Percentiles rank a stretch among this genome's conserved stretches.
These are phyloP conservation scores for Lentinula lateritia DNA, from an alignment of 768 basidiomycete species.

Conservation along the genomic window DNA sequence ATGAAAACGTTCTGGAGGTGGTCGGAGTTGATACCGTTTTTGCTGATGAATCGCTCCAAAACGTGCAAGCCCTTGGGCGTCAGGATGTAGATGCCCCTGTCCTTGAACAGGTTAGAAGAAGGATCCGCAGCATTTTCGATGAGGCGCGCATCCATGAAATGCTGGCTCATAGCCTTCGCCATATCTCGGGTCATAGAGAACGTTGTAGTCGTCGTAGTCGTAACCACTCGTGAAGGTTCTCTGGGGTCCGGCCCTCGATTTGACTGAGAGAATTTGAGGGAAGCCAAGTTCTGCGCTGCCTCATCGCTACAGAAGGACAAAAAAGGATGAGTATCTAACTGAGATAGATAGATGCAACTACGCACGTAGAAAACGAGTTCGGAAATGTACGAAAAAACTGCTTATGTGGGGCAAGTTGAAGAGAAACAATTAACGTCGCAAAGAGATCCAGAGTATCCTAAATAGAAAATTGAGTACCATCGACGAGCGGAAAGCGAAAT, in stretches of 20 bases:
- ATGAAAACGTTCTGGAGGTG: slow-evolving; percentile 86
- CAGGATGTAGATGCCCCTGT: slow-evolving; percentile 91
- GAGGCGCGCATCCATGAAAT: slow-evolving; percentile 98
- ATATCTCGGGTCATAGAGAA: slow-evolving; percentile 99
- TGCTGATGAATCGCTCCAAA: slow-evolving; percentile 98
- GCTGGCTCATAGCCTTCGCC: slow-evolving; percentile 99
- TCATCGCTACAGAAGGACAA: slow-evolving; percentile 65
- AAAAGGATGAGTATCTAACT: slow-evolving; percentile 7
- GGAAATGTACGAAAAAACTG: slow-evolving; percentile 95
- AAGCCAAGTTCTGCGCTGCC: slow-evolving; percentile 87
- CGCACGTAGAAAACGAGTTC: slow-evolving; percentile 94
- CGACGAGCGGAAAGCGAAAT: slow-evolving; percentile 6
- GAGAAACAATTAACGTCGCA: slow-evolving; percentile 91
- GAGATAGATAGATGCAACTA: slow-evolving; percentile 16
- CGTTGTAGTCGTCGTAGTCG: slow-evolving; percentile 98
- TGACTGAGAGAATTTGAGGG: slow-evolving; percentile 98
- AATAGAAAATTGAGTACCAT: neutral
- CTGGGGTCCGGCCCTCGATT: slow-evolving; percentile 97
- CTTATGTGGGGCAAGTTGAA: slow-evolving; percentile 83
- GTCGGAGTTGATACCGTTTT: slow-evolving; percentile 97
- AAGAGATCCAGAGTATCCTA: slow-evolving; percentile 98
- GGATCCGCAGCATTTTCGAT: slow-evolving; percentile 96
- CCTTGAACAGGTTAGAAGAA: slow-evolving; percentile 87
- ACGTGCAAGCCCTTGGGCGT: slow-evolving; percentile 98
- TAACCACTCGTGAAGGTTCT: slow-evolving; percentile 96